phyloP scores from a whole-genome alignment of 1,284 basidiomycete species.

The Ceratobasidium theobromae region DNA sequence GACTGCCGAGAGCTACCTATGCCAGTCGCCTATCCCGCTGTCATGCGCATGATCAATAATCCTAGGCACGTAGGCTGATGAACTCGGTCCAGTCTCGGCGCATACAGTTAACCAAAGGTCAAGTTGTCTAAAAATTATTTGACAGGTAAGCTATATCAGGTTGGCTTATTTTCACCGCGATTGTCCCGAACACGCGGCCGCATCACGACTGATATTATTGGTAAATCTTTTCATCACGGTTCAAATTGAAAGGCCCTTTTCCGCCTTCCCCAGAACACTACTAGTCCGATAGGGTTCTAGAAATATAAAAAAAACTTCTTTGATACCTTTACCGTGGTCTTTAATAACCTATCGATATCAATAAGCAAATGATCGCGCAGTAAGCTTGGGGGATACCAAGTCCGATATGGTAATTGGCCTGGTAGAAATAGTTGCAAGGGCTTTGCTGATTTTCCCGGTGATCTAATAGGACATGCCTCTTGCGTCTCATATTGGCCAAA shows the following conservation, averaged over 20 bases:
- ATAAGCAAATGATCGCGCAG: background rate
- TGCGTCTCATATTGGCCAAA: background rate
- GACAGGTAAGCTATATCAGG: background rate
- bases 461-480: too few relatives aligned
- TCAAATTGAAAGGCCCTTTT: background rate
- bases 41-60: background rate
- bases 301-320: background rate
- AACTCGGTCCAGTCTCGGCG: background rate
- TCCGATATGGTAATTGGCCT: too few relatives aligned
- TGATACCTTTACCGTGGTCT: background rate
- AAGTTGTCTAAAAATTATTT: background rate
- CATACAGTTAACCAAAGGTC: constrained; percentile 4
- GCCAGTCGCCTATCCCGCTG: background rate
- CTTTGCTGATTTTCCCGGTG: too few relatives aligned
- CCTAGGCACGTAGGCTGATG: background rate
- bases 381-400: too few relatives aligned
- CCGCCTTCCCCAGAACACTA: background rate
- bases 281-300: background rate
- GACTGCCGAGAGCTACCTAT: background rate
- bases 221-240: background rate
- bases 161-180: background rate
- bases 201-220: constrained; percentile 18
- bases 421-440: too few relatives aligned
- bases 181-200: constrained; percentile 2
- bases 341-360: constrained; percentile 4